These are phyloP conservation scores for Botrytis sinoallii DNA, from an alignment of 2,329 filamentous ascomycete species.

Conservation along the genomic window DNA sequence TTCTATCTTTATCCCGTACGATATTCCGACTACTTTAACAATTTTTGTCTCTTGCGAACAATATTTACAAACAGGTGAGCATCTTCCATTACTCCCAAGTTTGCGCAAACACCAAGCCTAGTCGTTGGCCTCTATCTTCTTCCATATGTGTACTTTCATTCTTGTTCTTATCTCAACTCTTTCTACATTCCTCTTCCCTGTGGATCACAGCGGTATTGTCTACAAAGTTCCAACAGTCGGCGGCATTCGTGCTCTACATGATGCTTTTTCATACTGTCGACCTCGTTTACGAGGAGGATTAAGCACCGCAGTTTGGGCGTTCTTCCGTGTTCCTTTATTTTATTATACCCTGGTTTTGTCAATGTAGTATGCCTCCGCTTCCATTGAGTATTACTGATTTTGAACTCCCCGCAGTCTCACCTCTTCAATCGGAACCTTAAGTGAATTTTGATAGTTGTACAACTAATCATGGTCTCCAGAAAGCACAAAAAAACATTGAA, in stretches of 20 bases:
- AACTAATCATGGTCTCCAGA: neutral
- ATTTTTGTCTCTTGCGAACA: neutral
- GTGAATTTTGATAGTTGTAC: neutral
- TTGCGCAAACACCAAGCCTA: neutral
- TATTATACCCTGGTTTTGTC: neutral
- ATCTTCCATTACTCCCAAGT: neutral
- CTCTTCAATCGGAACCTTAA: neutral
- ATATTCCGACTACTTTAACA: neutral
- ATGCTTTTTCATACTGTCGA: neutral
- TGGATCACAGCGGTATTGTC: neutral
- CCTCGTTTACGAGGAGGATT: neutral
- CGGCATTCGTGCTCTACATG: too few relatives aligned
- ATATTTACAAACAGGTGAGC: neutral
- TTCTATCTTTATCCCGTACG: neutral
- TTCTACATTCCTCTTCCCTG: too few relatives aligned
- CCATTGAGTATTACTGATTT: neutral
- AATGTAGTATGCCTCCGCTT: neutral
- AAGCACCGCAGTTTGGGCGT: neutral
- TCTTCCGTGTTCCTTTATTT: neutral
- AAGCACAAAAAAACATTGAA: neutral
- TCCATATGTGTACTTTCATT: neutral
- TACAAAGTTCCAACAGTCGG: neutral
- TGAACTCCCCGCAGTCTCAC: neutral
- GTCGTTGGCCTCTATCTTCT: neutral
- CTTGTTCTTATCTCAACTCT: neutral